Evolutionary conservation across 768 basidiomycete genomes (phyloP), one percentile per base, ranked within the genome.

Genomic region (Hysterangium stoloniferum): DNA sequence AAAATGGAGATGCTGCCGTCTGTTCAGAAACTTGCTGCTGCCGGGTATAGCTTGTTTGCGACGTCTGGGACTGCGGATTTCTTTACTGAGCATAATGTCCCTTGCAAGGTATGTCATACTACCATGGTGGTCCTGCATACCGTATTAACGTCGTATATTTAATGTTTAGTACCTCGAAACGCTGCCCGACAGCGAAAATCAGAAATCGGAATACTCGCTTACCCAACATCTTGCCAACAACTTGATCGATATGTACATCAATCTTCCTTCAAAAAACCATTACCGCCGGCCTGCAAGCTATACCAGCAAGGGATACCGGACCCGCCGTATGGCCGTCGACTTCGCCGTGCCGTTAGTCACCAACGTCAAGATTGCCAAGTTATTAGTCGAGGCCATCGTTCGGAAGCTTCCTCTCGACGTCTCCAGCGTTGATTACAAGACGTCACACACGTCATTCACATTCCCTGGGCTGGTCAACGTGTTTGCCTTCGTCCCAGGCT

Each of bases 191-290:
- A 70, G 72, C 33, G 82, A 82, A 65, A 68, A 82, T 56, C 89
- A 94, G 66, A 99, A 99, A 66, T 89, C 91, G 3, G 96, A 98
- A 64, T 99, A 97, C 66, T 98, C 96, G 0, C 73, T 99, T 52
- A 93, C 90, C 4, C 92, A 96, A 65, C 96, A 99, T 71, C 71
- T 99, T 54, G 90, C 89, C 29, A 95, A 95, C 68, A 93, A 94
- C 66, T 72, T 96, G 59, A 99, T 99, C 64, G 96, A 99, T 69
- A 88, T 98, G 82, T 99, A 97, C 67, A 95, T 99, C 80, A 99
- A 99, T 67, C 72, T 99, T 58, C 96, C 96, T 2, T 97, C 95
- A 34, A 96, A 92, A 71, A 98, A 99, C 67, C 79, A 92, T 63
- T 98, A 90, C 68, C 86, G 96, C 52, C 86, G 96, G 17, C 96